Evolutionary conservation across 1,284 basidiomycete genomes (phyloP), one percentile per base, ranked within the genome.

Genomic region (Puccinia triticina): DNA sequence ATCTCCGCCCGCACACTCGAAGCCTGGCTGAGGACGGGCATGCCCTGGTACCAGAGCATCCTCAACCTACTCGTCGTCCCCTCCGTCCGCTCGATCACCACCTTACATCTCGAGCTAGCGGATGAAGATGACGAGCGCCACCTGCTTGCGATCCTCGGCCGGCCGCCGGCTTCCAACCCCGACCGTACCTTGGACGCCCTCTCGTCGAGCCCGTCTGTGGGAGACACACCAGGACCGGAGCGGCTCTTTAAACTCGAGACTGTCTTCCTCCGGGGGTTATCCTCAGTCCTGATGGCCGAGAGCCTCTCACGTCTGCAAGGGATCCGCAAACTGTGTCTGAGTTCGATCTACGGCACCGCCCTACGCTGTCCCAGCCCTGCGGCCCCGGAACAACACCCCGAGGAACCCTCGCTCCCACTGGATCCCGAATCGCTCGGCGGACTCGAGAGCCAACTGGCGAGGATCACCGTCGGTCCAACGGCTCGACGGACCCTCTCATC

Each of bases 101-200:
- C 79, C 34, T 40, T 82, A 26, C 79, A 82, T 43, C 43, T 82
- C 37, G 79, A 82, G n/a, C 71, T 82, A 21, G 79, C 71, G 10
- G 71, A 82, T 48, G 79, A 82, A 32, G 71, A 61, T 74, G 79
- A 82, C 46, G 69, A 82, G 57, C 79, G 79, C 14, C 79, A 82
- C 23, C 40, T 82, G 23, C 53, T 82, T 10, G 40, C 71, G 10
- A 82, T 82, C 71, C 53, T 82, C 16, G 77, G 66, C 34, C 43
- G 40, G 29, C 78, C 66, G 1, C 64, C 29, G 23, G 16, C 21
- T 26, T 2, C 7, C n/a, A 21, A 46, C 26, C n/a, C 23, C 61
- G 3, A 11, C 29, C 29, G 23, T 4, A 1, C 57, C 59, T 8
- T 34, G 59, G 48, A 50, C 14, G 10, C 59, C 29, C 29, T 34